Conservation (phyloP, 78 protist genomes). For the Chrysochromulina tobinii region DNA sequence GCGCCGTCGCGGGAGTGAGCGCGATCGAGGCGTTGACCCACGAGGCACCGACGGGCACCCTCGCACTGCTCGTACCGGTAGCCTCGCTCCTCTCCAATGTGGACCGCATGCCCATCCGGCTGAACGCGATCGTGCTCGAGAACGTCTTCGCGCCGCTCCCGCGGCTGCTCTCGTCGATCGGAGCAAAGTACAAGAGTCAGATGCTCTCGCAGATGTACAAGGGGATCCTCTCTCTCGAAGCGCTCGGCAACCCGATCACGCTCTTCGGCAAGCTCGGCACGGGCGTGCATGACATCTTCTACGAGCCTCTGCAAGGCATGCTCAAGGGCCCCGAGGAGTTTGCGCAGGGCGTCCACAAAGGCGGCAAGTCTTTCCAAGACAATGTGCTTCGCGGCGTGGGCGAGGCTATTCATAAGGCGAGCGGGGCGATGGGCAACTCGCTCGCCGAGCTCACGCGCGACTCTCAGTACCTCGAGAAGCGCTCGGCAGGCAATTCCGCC, state of each 20-base stretch:
- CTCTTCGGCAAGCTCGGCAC: background rate
- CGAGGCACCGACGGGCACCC: background rate
- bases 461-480: background rate
- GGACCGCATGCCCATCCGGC: background rate
- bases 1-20: background rate
- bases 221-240: background rate
- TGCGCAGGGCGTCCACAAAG: background rate
- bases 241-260: slow-evolving; percentile 31
- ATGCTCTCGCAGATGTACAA: background rate
- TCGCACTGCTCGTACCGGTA: background rate
- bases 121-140: slow-evolving; percentile 7
- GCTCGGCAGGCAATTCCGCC: background rate
- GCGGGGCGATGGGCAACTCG: slow-evolving; percentile 12
- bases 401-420: background rate
- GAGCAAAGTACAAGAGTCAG: background rate
- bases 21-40: background rate
- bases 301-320: slow-evolving; percentile 8
- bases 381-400: background rate
- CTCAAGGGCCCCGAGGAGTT: background rate
- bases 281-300: slow-evolving; percentile 1
- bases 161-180: background rate
- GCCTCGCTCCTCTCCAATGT: background rate
- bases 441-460: slow-evolving; percentile 1
- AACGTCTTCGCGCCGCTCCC: background rate
- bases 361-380: background rate